Base-by-base conservation (phyloP, 2,329 filamentous ascomycete species). In the Paecilomyces niveus region DNA sequence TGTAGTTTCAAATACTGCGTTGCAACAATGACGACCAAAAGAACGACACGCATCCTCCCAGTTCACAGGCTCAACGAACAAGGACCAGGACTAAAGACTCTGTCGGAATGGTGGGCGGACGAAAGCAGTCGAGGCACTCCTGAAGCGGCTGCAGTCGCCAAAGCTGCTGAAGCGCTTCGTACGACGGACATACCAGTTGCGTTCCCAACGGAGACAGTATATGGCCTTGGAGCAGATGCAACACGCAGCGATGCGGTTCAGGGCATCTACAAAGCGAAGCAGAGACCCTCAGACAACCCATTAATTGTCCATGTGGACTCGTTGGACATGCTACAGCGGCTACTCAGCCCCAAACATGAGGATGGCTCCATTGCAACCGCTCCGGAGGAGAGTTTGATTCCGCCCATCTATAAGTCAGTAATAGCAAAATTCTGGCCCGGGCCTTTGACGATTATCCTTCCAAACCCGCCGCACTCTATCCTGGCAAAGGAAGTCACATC, bases 161-260 rank as follows among this genome's bases (percentile, higher is more conserved):
- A 85, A 57, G 90, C 90, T 1, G 90, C 89, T 2, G 70, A 80
- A 11, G 81, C 86, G 63, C 78, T 96, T 35, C 83, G 80, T 55
- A 80, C 80, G 18, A 86, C 82, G 55, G 82, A 90, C 69, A 82
- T 83, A 3, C 94, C 94, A 3, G 91, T 99, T 54, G 94, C 90
- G 1, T 99, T 99, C 71, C 94, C 94, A 0, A 99, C 94, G 0
- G 94, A 99, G 76, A 99, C 94, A 0, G 94, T 99, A 0, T 99
- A 99, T 72, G 94, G 94, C 0, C 82, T 99, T 7, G 94, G 92
- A n/a, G 94, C 94, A 13, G 94, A 97, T 76, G 94, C 94, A 10
- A 97, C 92, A 26, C 85, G 91, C 66, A 91, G 87, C 67, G 80
- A 78, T 24, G 89, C 93, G 1, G 93, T 97, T 6, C 86, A 83